Percentiles rank a stretch among this genome's conserved stretches.
phyloP scores from a whole-genome alignment of 2,329 filamentous ascomycete genomes.

The Aspergillus hiratsukae region DNA sequence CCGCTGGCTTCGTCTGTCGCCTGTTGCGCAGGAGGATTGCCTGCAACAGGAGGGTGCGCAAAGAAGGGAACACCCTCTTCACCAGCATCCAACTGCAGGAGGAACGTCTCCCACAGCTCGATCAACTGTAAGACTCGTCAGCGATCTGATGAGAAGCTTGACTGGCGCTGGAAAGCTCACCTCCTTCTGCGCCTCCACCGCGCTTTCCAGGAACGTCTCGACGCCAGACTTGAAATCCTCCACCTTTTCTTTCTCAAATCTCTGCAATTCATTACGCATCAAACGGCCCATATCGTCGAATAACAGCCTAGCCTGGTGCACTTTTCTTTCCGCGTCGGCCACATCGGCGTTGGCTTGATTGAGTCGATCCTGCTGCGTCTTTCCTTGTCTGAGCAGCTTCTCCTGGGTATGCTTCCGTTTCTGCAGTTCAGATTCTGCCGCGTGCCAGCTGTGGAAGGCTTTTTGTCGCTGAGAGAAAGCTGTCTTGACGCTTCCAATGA shows the following conservation, averaged over 20 bases:
- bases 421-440: constrained; percentile 80
- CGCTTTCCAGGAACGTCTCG: constrained; percentile 94
- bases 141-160: not conserved
- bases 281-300: constrained; percentile 97
- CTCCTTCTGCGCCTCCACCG: constrained; percentile 98
- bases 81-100: constrained; percentile 91
- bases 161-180: constrained; percentile 47
- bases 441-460: constrained; percentile 90
- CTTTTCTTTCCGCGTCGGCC: constrained; percentile 86
- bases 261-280: constrained; percentile 85
- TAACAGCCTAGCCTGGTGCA: constrained; percentile 80
- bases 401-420: constrained; percentile 88
- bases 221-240: constrained; percentile 98
- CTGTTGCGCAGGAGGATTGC: constrained; percentile 18
- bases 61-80: constrained; percentile 64
- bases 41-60: constrained; percentile 23
- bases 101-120: constrained; percentile 97
- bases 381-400: constrained; percentile 89
- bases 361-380: constrained; percentile 90
- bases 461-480: constrained; percentile 92
- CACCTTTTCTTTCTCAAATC: constrained; percentile 95
- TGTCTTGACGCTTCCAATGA: constrained; percentile 92
- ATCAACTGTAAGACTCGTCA: constrained; percentile 53
- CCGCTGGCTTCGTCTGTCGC: constrained; percentile 8
- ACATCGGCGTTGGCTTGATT: constrained; percentile 92